Evolutionary conservation across 192 early-diverging fungal genomes (phyloP).

Genomic region (Umbelopsis ramanniana): DNA sequence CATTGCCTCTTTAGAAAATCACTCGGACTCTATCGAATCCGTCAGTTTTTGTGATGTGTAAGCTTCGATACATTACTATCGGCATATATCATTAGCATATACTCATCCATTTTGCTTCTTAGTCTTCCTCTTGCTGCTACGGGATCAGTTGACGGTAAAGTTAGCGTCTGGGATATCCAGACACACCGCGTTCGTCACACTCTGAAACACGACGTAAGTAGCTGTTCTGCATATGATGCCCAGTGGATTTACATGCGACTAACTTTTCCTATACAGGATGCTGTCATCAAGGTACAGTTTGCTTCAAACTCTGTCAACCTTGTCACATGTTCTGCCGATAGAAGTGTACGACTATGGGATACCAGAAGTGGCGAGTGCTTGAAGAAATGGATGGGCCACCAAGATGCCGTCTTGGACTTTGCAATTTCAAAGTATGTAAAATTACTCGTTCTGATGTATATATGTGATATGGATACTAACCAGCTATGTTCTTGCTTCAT

Average conservation of each 20-base stretch:
- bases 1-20: conserved; percentile 80
- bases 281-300: conserved; percentile 81
- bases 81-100: background rate
- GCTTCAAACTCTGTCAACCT: conserved; percentile 70
- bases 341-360: conserved; percentile 90
- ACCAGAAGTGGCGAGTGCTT: conserved; percentile 81
- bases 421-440: conserved; percentile 58
- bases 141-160: conserved; percentile 84
- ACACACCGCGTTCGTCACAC: conserved; percentile 82
- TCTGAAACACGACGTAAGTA: conserved; percentile 71
- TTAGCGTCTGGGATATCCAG: conserved; percentile 93
- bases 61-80: background rate
- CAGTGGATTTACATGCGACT: background rate
- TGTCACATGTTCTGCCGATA: conserved; percentile 78
- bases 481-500: background rate
- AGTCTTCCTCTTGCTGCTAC: conserved; percentile 79
- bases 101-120: conserved; percentile 4
- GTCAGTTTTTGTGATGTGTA: conserved; percentile 75
- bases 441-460: background rate
- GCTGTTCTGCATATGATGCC: background rate
- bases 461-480: background rate
- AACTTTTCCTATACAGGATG: conserved; percentile 58
- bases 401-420: conserved; percentile 85
- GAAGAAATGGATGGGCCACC: conserved; percentile 81
- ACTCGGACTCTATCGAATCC: conserved; percentile 87